Conservation (phyloP, 306 rosid species). For the Casuarina glauca region DNA sequence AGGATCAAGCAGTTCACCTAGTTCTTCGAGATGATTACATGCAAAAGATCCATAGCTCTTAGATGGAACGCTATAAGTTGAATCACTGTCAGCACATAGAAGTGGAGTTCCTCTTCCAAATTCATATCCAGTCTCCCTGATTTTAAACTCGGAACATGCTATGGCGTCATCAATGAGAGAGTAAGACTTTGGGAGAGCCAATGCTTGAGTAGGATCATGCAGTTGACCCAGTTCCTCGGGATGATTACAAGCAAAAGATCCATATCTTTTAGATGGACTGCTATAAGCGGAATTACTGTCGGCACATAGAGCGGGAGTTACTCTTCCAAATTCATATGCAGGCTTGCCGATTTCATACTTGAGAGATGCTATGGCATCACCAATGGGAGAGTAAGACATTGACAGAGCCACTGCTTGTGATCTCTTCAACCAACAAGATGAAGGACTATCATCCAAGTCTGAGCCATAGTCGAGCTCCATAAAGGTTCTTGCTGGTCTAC, state of each 20-base stretch:
- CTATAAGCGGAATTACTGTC: conserved; percentile 25
- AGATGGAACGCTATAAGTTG: conserved; percentile 29
- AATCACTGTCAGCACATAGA: conserved; percentile 31
- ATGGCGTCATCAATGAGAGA: conserved; percentile 32
- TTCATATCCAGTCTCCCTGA: conserved; percentile 38
- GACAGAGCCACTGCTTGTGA: conserved; percentile 37
- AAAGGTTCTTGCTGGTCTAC: conserved; percentile 32
- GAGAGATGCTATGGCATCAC: conserved; percentile 30
- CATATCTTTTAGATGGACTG: conserved; percentile 36
- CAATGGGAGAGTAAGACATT: conserved; percentile 33
- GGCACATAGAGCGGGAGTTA: conserved; percentile 32
- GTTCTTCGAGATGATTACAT: conserved; percentile 34
- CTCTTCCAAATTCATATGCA: conserved; percentile 28
- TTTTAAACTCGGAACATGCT: conserved; percentile 31
- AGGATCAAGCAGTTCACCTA: conserved; percentile 24
- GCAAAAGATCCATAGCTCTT: conserved; percentile 32
- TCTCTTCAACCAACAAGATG: conserved; percentile 39
- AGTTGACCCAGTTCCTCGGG: conserved; percentile 35
- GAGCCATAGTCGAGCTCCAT: conserved; percentile 43
- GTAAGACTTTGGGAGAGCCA: conserved; percentile 28
- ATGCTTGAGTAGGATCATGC: conserved; percentile 17
- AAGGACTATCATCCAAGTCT: conserved; percentile 27
- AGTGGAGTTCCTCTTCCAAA: conserved; percentile 29
- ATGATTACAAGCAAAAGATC: conserved; percentile 24
- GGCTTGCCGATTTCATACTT: conserved; percentile 37